Evolutionary conservation across 2,329 filamentous ascomycete genomes (phyloP), one percentile per base, ranked within the genome.

Genomic region (Thielaviopsis punctulata): DNA sequence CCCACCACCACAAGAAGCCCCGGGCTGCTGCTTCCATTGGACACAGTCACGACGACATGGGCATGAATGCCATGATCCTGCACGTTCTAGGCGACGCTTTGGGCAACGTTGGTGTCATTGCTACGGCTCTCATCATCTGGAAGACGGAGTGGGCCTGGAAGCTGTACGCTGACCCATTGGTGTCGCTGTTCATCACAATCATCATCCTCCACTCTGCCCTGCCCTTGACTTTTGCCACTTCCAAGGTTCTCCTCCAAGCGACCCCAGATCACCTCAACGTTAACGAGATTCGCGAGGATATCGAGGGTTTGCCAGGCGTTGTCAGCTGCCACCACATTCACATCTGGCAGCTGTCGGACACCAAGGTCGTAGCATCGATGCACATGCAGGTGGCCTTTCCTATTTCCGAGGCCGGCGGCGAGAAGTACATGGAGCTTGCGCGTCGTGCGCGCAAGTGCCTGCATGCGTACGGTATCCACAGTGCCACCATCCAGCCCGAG

Each of bases 301-400:
- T 98, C 51, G 79, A 89, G 62, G 70, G 77, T 15, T 78, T 98
- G 5, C 83, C 84, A 0, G 89, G 89, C 43, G 84, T 98, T 47
- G 72, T 92, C 56, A 87, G 84, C 63, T 95, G 88, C 62, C 92
- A 98, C 67, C 90, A 98, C 64, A 75, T 98, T 21, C 92, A 98
- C 64, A 88, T 98, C 56, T 98, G 92, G 92, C 90, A 96, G 66
- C 76, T 98, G 30, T 94, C 85, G 15, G 90, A 96, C 63, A 92
- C 88, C 50, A 95, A 95, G 70, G 73, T 95, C 30, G 84, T 98
- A 36, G 90, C 92, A 12, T 92, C 85, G 10, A 78, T 98, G 66
- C 92, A 98, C 63, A 82, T 98, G 45, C 87, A 95, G 64, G 84
- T 98, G 21, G 80, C 82, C 46, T 95, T 94, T 64, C 85, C 89